Evolutionary conservation across 768 basidiomycete species (phyloP).

Genomic region (Xanthoconium purpureum): DNA sequence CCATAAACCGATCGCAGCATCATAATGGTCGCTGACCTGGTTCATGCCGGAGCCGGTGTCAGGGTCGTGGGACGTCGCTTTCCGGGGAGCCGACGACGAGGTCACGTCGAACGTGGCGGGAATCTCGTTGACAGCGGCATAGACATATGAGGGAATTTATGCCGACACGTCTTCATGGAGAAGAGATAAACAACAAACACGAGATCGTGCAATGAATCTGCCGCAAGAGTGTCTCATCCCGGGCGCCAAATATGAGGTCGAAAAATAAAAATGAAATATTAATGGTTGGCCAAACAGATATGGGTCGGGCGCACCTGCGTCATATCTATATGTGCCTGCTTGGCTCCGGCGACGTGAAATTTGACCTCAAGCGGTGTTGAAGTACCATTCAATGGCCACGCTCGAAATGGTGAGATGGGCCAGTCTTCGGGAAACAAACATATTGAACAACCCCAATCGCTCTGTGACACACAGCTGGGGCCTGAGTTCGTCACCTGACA

Average conservation of each 20-base stretch:
- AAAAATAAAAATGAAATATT: not conserved
- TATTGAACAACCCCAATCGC: not conserved
- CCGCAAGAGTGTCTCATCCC: not conserved
- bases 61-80: not conserved
- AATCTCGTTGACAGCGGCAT: not conserved
- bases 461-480: not conserved
- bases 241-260: not conserved
- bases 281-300: not conserved
- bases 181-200: conserved; percentile 2
- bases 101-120: not conserved
- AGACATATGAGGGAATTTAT: not conserved
- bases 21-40: not conserved
- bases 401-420: conserved; percentile 10
- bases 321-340: not conserved
- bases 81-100: conserved; percentile 1
- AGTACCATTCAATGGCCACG: not conserved
- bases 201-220: conserved; percentile 8
- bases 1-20: not conserved
- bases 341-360: not conserved
- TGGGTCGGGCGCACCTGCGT: not conserved
- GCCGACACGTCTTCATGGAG: conserved; percentile 11
- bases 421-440: not conserved
- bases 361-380: conserved; percentile 1
- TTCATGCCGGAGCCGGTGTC: conserved; percentile 1
- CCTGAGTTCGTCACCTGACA: conserved; percentile 2